Percentiles rank a stretch among this genome's conserved stretches.
These are phyloP conservation scores for Lichtheimia corymbifera DNA, from an alignment of 371 early-diverging fungal genomes.

Conservation along the genomic window DNA sequence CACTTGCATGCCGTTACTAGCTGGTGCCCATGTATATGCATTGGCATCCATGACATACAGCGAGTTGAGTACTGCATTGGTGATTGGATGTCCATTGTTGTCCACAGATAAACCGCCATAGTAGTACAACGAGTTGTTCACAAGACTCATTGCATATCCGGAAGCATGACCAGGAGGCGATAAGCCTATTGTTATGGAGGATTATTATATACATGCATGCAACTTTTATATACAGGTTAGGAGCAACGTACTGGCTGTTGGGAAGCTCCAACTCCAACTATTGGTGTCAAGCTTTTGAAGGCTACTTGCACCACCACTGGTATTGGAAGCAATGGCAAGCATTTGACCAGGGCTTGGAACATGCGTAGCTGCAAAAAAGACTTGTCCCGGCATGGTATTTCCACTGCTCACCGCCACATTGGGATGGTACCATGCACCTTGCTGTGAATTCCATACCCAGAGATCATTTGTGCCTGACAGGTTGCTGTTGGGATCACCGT, in stretches of 20 bases:
- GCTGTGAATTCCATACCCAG: slow-evolving; percentile 23
- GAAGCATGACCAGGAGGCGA: slow-evolving; percentile 12
- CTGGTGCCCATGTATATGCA: slow-evolving; percentile 18
- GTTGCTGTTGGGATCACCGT: slow-evolving; percentile 7
- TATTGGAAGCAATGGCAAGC: slow-evolving; percentile 21
- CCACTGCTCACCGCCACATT: slow-evolving; percentile 6
- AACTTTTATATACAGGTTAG: not conserved
- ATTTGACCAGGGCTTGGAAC: slow-evolving; percentile 23
- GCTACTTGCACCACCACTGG: slow-evolving; percentile 8
- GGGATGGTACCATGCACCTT: slow-evolving; percentile 28
- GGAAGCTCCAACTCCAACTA: slow-evolving; percentile 25
- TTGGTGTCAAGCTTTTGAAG: slow-evolving; percentile 25
- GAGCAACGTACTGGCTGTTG: slow-evolving; percentile 8
- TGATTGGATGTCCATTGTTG: slow-evolving; percentile 10
- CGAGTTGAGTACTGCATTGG: slow-evolving; percentile 16
- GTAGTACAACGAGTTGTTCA: slow-evolving; percentile 22
- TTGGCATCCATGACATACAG: slow-evolving; percentile 20
- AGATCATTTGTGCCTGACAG: slow-evolving; percentile 19
- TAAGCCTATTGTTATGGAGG: not conserved
- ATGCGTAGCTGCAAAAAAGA: slow-evolving; percentile 15
- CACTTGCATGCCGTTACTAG: slow-evolving; percentile 19
- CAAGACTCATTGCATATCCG: slow-evolving; percentile 15
- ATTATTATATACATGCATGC: not conserved
- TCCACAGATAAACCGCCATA: slow-evolving; percentile 23
- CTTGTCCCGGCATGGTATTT: slow-evolving; percentile 10